A percentile compares a stretch with the other conserved stretches of the same genome.
Conservation (phyloP, 140 eudicot genomes). For the Senecio squalidus region DNA sequence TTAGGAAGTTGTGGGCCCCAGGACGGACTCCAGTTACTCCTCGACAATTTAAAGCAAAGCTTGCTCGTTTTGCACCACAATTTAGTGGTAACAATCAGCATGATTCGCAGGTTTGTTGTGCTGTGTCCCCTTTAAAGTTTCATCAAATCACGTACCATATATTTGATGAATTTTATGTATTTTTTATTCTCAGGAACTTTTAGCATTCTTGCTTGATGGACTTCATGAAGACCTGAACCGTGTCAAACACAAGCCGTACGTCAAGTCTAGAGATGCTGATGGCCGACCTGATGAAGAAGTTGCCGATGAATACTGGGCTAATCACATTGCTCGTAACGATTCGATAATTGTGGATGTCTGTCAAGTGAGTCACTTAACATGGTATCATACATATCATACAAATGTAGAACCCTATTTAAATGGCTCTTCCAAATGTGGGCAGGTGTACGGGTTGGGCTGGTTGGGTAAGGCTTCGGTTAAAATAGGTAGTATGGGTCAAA, state of each 20-base stretch:
- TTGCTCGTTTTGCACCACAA: slow-evolving; percentile 98
- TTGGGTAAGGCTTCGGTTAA: too few species aligned
- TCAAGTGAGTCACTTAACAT: slow-evolving; percentile 51
- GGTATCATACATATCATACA: neutral
- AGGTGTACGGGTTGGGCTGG: neutral
- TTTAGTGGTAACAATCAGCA: slow-evolving; percentile 97
- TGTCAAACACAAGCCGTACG: slow-evolving; percentile 91
- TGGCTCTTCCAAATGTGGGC: neutral
- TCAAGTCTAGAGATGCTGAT: slow-evolving; percentile 89
- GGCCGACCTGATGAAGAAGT: slow-evolving; percentile 99
- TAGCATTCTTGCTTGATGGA: slow-evolving; percentile 95
- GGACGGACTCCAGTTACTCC: slow-evolving; percentile 95
- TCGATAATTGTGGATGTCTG: slow-evolving; percentile 98
- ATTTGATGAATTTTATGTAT: slow-evolving; percentile 10
- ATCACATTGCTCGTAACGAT: slow-evolving; percentile 96
- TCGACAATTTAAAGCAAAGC: slow-evolving; percentile 80
- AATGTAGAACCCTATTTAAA: neutral
- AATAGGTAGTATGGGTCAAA: too few species aligned
- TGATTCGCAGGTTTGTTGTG: slow-evolving; percentile 81
- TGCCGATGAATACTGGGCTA: slow-evolving; percentile 99
- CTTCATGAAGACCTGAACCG: slow-evolving; percentile 99
- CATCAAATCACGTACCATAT: slow-evolving; percentile 1
- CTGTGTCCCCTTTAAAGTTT: slow-evolving; percentile 9
- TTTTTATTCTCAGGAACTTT: slow-evolving; percentile 61
- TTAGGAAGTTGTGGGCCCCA: slow-evolving; percentile 91